These are phyloP conservation scores for Epipyxis sp. DNA, from an alignment of 108 stramenopile genomes.

Conservation along the genomic window DNA sequence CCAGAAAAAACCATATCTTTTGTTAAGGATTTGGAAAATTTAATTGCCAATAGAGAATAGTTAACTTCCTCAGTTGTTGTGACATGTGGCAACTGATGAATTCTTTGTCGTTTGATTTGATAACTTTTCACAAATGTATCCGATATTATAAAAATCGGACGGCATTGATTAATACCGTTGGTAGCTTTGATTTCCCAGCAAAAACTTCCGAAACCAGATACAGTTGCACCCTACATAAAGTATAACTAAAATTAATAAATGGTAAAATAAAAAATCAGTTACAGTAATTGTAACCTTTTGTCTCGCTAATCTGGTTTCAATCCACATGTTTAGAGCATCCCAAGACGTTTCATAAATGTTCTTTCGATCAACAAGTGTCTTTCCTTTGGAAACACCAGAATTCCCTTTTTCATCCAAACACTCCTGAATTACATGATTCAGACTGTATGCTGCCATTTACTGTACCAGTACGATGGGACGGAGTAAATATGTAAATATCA, in stretches of 20 bases:
- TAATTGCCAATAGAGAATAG: conserved; percentile 18
- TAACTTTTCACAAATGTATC: conserved; percentile 25
- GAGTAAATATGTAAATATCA: no score
- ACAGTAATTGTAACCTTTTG: conserved; percentile 4
- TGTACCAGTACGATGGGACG: no score
- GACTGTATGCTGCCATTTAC: no score
- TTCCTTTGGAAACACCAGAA: background rate
- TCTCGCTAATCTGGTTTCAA: conserved; percentile 7
- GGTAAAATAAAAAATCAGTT: background rate
- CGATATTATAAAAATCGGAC: conserved; percentile 1
- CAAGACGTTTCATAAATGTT: conserved; percentile 12
- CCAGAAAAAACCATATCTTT: conserved; percentile 32
- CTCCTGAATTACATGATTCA: conserved; percentile 25
- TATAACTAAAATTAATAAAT: background rate
- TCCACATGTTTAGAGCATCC: conserved; percentile 15
- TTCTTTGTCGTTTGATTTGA: background rate
- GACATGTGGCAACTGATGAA: conserved; percentile 1
- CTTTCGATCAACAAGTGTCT: background rate
- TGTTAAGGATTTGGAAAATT: conserved; percentile 13
- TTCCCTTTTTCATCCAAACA: background rate
- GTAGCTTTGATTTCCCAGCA: conserved; percentile 14
- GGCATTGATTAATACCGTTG: conserved; percentile 5
- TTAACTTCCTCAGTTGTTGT: conserved; percentile 13
- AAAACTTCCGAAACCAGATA: background rate
- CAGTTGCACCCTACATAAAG: conserved; percentile 20